phyloP scores from a whole-genome alignment of 768 basidiomycete genomes.

The Cytidiella melzeri region DNA sequence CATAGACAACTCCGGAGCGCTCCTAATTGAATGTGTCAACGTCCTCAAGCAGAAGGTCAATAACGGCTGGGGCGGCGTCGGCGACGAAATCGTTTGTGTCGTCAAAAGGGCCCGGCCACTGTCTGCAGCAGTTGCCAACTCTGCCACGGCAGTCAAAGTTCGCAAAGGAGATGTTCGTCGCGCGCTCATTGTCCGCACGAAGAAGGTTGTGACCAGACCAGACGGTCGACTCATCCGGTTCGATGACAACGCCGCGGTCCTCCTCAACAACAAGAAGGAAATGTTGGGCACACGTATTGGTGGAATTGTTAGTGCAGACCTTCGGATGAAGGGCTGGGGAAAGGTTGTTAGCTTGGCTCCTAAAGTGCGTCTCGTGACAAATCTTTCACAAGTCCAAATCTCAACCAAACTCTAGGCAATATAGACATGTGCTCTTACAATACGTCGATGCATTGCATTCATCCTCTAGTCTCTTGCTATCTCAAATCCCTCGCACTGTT shows the following conservation, averaged over 20 bases:
- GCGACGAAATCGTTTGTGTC: constrained; percentile 95
- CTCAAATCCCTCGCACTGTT: too few relatives aligned
- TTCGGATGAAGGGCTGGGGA: constrained; percentile 89
- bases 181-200: constrained; percentile 92
- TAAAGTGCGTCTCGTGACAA: constrained; percentile 57
- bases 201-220: constrained; percentile 75
- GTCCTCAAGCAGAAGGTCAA: constrained; percentile 94
- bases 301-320: constrained; percentile 87
- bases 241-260: constrained; percentile 94
- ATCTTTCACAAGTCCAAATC: neutral
- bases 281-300: constrained; percentile 94
- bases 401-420: neutral
- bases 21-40: constrained; percentile 94
- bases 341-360: constrained; percentile 91
- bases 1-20: constrained; percentile 96
- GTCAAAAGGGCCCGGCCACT: constrained; percentile 87
- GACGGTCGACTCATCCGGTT: constrained; percentile 87
- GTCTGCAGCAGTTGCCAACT: constrained; percentile 55
- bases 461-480: too few relatives aligned
- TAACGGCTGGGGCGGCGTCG: constrained; percentile 88
- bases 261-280: constrained; percentile 93
- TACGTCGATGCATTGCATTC: too few relatives aligned
- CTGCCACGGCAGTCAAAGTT: constrained; percentile 82
- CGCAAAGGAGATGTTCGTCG: constrained; percentile 91
- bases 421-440: neutral